Evolutionary conservation across 805 yeast genomes (phyloP).

Genomic region (Grigorovia jiainica): DNA sequence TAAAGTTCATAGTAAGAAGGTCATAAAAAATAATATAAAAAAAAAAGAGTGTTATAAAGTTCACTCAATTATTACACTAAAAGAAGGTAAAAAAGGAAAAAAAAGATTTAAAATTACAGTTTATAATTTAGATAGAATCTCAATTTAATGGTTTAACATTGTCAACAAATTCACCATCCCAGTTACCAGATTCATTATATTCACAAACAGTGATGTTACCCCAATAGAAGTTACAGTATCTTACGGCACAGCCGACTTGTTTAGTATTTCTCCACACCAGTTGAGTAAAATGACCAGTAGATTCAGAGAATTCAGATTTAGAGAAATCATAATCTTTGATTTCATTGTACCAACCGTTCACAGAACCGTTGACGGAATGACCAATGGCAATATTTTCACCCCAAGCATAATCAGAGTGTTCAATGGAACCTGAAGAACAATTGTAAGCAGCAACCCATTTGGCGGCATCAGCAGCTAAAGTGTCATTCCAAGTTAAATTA

Average conservation of each 20-base stretch:
- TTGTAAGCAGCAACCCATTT: slow-evolving; percentile 40
- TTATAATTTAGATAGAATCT: too few species aligned
- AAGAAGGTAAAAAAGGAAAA: not conserved
- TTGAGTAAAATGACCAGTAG: slow-evolving; percentile 68
- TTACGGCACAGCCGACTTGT: slow-evolving; percentile 61
- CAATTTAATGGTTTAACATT: slow-evolving; percentile 20
- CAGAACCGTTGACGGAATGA: slow-evolving; percentile 34
- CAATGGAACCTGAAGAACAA: slow-evolving; percentile 43
- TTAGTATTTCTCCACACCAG: slow-evolving; percentile 57
- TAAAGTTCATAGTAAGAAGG: too few species aligned
- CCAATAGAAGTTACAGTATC: slow-evolving; percentile 44
- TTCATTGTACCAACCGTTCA: slow-evolving; percentile 70
- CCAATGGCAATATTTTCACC: slow-evolving; percentile 79
- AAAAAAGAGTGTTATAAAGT: too few species aligned
- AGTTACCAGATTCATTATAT: slow-evolving; percentile 68
- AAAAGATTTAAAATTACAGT: not conserved
- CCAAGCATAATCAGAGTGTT: slow-evolving; percentile 47
- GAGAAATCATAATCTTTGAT: slow-evolving; percentile 45
- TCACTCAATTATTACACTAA: too few species aligned
- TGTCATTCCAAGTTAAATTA: slow-evolving; percentile 40
- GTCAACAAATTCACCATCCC: slow-evolving; percentile 41
- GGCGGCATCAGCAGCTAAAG: slow-evolving; percentile 39
- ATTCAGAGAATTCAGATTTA: slow-evolving; percentile 36
- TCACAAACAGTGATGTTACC: slow-evolving; percentile 64
- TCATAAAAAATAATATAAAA: too few species aligned